Evolutionary conservation across 1,284 basidiomycete genomes (phyloP).

Genomic region (Leucoagaricus sp.): DNA sequence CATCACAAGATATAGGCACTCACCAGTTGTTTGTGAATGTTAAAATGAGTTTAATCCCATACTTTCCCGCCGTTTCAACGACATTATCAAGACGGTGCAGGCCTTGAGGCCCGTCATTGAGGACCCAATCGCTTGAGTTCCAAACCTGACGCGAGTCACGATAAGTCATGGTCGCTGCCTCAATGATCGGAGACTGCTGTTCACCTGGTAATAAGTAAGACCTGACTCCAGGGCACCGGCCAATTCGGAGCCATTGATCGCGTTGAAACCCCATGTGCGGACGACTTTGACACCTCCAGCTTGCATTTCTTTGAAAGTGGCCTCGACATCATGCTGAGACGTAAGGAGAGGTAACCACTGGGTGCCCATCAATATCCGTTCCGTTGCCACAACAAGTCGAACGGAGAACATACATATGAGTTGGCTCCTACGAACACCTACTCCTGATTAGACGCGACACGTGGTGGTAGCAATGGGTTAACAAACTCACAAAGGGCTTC

Average conservation of each 20-base stretch:
- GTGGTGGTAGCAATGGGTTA: conserved; percentile 9
- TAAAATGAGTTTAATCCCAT: conserved; percentile 52
- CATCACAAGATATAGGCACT: conserved; percentile 6
- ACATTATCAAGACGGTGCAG: conserved; percentile 55
- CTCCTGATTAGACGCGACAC: background rate
- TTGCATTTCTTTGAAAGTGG: conserved; percentile 37
- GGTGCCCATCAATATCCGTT: conserved; percentile 14
- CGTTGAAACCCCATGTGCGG: conserved; percentile 48
- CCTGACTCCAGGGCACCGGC: conserved; percentile 40
- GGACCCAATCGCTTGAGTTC: conserved; percentile 48
- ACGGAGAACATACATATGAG: conserved; percentile 29
- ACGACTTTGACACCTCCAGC: conserved; percentile 35
- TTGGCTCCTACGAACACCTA: conserved; percentile 39
- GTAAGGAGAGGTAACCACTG: conserved; percentile 35
- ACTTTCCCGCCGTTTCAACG: conserved; percentile 46
- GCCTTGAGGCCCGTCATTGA: conserved; percentile 54
- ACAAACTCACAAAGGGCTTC: conserved; percentile 45
- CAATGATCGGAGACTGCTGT: no score
- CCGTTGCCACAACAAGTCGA: background rate
- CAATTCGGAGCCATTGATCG: conserved; percentile 47
- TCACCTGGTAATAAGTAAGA: conserved; percentile 55
- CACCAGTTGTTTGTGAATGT: conserved; percentile 60
- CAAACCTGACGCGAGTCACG: conserved; percentile 46
- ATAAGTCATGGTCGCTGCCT: no score
- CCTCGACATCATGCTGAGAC: conserved; percentile 31